A percentile compares a stretch with the other conserved stretches of the same genome.
These are phyloP conservation scores for Lyophyllum atratum DNA, from an alignment of 768 basidiomycete species.

Conservation along the genomic window DNA sequence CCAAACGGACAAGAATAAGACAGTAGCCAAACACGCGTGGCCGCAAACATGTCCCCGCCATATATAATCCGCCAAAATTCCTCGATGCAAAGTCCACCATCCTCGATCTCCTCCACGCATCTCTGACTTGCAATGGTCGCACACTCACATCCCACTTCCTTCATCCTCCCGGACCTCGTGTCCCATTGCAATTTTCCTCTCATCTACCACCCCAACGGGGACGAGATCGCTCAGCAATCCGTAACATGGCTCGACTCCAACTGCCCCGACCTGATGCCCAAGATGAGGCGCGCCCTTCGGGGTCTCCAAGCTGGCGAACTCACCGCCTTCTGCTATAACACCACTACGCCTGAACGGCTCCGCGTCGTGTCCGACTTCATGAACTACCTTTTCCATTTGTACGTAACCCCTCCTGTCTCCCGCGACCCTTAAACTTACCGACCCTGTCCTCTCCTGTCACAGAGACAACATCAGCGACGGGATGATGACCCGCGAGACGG, in stretches of 20 bases:
- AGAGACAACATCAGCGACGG: slow-evolving; percentile 80
- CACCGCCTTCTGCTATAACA: slow-evolving; percentile 65
- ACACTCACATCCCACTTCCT: slow-evolving; percentile 19
- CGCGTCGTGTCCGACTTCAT: slow-evolving; percentile 71
- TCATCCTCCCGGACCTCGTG: slow-evolving; percentile 57
- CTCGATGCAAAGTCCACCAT: background rate
- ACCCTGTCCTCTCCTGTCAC: slow-evolving; percentile 12
- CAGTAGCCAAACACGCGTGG: slow-evolving; percentile 4
- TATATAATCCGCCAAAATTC: slow-evolving; percentile 1
- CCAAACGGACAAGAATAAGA: background rate
- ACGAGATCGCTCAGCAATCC: slow-evolving; percentile 46
- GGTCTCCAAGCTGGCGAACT: slow-evolving; percentile 69
- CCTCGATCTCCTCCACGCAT: background rate
- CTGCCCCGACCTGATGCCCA: slow-evolving; percentile 46
- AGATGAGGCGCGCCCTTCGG: slow-evolving; percentile 48
- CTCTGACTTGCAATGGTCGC: slow-evolving; percentile 2
- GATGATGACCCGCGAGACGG: slow-evolving; percentile 67
- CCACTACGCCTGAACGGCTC: slow-evolving; percentile 54
- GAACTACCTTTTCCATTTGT: slow-evolving; percentile 60
- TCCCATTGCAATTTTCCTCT: slow-evolving; percentile 51
- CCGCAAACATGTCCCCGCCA: background rate
- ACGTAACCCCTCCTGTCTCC: slow-evolving; percentile 22
- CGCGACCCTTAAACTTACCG: background rate
- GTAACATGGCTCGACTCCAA: slow-evolving; percentile 51
- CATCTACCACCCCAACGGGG: slow-evolving; percentile 45